Base-by-base conservation (phyloP, 2,329 filamentous ascomycete genomes). In the Ophiognomonia clavigignenti-juglandacearum region DNA sequence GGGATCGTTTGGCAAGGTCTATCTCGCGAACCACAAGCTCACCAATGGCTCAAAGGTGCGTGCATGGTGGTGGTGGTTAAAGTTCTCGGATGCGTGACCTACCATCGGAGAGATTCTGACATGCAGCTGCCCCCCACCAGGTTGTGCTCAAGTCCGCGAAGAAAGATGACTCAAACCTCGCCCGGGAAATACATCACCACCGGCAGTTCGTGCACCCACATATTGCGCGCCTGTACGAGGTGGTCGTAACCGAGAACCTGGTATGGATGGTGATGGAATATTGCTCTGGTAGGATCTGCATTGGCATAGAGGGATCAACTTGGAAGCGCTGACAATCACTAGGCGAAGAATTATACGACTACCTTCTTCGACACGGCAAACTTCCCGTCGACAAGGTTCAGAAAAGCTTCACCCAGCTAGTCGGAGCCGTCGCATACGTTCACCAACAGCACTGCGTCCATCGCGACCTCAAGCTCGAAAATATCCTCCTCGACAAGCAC, bases 191-290 rank as follows among this genome's bases (percentile, higher is more conserved):
- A 58, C 93, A 98, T 66, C 93, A 98, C 65, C 93, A 98, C 65
- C 87, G 93, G 57, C 93, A 98, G 67, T 96, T 98, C 67, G 79
- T 96, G 55, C 93, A 98, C 62, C 93, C 93, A 19, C 93, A 98
- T 69, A 98, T 98, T 59, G 91, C 93, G 38, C 82, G 93, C 42
- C 74, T 98, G 19, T 97, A 98, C 73, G 93, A 98, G 72, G 92
- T 98, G 51, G 95, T 98, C 59, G 91, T 98, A 53, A 98, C 93
- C 2, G 93, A 98, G 69, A 83, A 74, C 41, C 68, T 97, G 65
- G 95, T 98, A 43, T 98, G 93, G 93, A 77, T 98, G 61, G 93
- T 95, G 24, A 72, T 98, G 59, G 93, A 98, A 71, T 98, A 96
- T 65, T 98, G 93, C 68, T 85, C 88, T 53, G 91, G 88, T 90